Evolutionary conservation across 2,329 filamentous ascomycete genomes (phyloP), one percentile per base, ranked within the genome.

Genomic region (Talaromyces rugulosus): DNA sequence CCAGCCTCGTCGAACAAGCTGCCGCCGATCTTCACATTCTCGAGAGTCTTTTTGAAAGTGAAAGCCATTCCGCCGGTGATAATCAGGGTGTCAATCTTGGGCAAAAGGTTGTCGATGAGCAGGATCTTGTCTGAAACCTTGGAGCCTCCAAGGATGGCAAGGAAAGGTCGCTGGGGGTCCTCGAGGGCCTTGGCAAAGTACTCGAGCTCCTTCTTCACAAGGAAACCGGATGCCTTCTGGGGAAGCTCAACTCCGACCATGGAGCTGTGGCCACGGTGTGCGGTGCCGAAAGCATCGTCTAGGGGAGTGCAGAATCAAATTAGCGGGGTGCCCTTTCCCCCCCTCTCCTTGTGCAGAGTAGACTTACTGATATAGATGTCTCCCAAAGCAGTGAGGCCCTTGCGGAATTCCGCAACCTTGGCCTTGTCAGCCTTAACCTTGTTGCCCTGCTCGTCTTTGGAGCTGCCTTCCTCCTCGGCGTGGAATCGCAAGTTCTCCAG

Each of bases 71-170:
- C 95, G 75, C 95, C 95, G 78, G 94, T 96, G 81, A 99, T 89
- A 80, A 99, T 90, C 68, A 99, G 86, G 78, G 89, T 95, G 86
- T 99, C 87, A 79, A 99, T 93, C 87, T 99, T 98, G 80, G 92
- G 91, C 69, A 99, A 89, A 68, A 99, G 85, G 85, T 99, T 99
- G 83, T 99, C 93, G 76, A 99, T 98, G 71, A 99, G 86, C 84
- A 97, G 92, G 78, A 99, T 99, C 89, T 99, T 99, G 86, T 99
- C 95, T 52, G 92, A 96, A 70, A 99, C 92, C 87, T 99, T 99
- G 77, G 95, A 92, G 70, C 95, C 95, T 71, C 95, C 95, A 59
- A 99, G 90, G 76, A 99, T 99, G 77, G 95, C 96, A 60, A 99
- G 89, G 90, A 99, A 99, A 65, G 95, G 95, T 62, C 94, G 89